Base-by-base conservation (phyloP, 371 early-diverging fungal species). In the Lichtheimia hyalospora region DNA sequence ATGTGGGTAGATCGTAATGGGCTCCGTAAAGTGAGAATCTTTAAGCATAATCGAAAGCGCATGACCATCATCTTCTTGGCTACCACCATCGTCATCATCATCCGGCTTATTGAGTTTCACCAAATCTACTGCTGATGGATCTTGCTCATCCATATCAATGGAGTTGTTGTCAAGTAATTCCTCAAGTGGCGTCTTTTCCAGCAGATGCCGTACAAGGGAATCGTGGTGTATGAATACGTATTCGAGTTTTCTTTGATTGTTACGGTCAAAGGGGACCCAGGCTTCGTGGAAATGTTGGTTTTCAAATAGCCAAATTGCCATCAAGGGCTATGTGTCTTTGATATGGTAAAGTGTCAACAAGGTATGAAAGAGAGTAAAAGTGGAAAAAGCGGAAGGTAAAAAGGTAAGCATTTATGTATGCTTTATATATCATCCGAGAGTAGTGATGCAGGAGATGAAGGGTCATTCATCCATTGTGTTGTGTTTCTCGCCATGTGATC, bases 231-330 rank as follows among this genome's bases (percentile, higher is more conserved):
- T 52, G 49, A 67, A 73, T 28, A 67, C 58, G 40, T 62, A 73
- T 58, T 73, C 73, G n/a, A 73, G 63, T 50, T 70, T 70, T 53
- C 63, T 69, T 63, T 73, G 73, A 27, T 73, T 72, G 8, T 27
- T 24, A 53, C 69, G 67, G 62, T 73, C 73, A 52, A 73, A 73
- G n/a, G 73, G 73, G 20, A 73, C 52, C 73, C 73, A 73, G 51
- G 73, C 73, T 24, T 60, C 54, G n/a, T 53, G 53, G 40, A 73
- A 73, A 14, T 67, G 65, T 55, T 61, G 62, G 58, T 73, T 73
- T 55, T 73, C 73, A 63, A 73, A 73, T 16, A 70, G 63, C 73
- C 73, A 73, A 54, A 64, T 73, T 25, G 63, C 66, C 67, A 70
- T 67, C 42, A 23, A 50, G 28, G n/a, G 27, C 14, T 24, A 27